Conservation (phyloP, 352 stramenopile genomes). For the Globisporangium carolinianum region DNA sequence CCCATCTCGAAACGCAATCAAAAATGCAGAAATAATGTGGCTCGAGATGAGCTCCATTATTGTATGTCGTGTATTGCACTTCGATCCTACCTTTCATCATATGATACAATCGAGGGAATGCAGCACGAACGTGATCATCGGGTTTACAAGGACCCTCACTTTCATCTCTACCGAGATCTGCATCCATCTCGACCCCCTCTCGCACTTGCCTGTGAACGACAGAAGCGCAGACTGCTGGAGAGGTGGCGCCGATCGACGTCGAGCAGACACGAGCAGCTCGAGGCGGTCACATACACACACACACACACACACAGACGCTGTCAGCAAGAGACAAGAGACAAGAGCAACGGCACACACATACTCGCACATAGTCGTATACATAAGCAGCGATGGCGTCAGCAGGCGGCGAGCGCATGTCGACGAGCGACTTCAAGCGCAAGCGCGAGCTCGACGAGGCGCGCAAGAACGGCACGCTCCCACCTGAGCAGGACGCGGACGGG, state of each 20-base stretch:
- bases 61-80: no score
- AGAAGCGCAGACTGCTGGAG: no score
- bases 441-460: slow-evolving; percentile 85
- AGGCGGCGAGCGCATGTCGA: slow-evolving; percentile 64
- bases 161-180: not conserved
- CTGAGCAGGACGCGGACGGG: slow-evolving; percentile 86
- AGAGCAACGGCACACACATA: not conserved
- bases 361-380: not conserved
- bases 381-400: slow-evolving; percentile 40
- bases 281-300: no score
- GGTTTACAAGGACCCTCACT: not conserved
- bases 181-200: no score
- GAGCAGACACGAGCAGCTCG: not conserved
- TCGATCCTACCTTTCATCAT: not conserved
- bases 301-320: no score
- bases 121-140: not conserved
- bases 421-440: slow-evolving; percentile 84
- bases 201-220: no score
- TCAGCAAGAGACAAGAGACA: not conserved
- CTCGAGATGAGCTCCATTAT: no score
- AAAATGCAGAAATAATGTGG: no score
- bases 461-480: slow-evolving; percentile 82
- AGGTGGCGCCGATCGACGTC: no score
- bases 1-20: no score
- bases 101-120: not conserved